Evolutionary conservation across 768 basidiomycete species (phyloP), one percentile per base, ranked within the genome.

Genomic region (Tricholomella constricta): DNA sequence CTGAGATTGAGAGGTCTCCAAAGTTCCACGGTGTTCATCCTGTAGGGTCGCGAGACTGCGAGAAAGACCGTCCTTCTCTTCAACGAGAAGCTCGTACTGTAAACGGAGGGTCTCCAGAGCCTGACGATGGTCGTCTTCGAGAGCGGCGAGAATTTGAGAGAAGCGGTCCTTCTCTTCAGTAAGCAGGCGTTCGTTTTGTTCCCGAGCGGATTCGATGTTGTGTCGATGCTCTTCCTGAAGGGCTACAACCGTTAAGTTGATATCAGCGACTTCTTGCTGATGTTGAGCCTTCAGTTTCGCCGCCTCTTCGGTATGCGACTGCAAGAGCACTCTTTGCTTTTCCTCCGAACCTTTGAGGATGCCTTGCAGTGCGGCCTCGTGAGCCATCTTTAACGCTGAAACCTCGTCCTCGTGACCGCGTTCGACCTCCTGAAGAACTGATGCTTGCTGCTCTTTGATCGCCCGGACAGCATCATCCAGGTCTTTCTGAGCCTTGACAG

Each of bases 341-440:
- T 65, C 57, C 23, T 76, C 69, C 4, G 62, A 54, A 48, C 65
- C 61, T 12, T 63, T 27, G 20, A 54, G 43, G 2, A 60, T 60
- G 14, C 72, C 66, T 5, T 70, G 59, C 25, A 86, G 58, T 2
- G 69, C 70, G 7, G 65, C 58, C 15, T 76, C 68, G 60, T 90
- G 85, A 4, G 72, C 66, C 6, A 66, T 67, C 63, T 78, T 77
- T 54, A 88, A 64, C 26, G 73, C 65, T 6, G 72, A 65, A n/a
- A 82, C 54, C 40, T 86, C 83, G 52, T 77, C 78, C 42, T 81
- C 75, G 58, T 91, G 85, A 8, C 74, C 74, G 31, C 69, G 76
- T 57, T 82, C 79, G 29, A 86, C 60, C 51, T 85, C 82, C 46
- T 77, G 70, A 7, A 91, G 70, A 36, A 82, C 67, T 1, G 66